Conservation (phyloP, 345 rosid species). For the Chamaenerion angustifolium region DNA sequence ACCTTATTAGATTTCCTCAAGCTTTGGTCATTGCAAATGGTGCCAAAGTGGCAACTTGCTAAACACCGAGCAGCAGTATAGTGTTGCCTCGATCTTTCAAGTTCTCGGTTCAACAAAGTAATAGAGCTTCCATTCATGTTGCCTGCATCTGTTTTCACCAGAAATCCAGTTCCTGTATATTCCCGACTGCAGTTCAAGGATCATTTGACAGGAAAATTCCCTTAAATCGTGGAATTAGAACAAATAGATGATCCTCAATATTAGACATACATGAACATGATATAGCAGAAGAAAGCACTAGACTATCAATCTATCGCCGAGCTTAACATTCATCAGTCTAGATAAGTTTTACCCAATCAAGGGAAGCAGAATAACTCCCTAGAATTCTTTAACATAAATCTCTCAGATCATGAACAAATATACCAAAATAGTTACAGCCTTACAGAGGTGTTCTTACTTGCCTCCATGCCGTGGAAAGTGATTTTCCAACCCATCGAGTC, state of each 20-base stretch:
- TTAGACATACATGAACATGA: no score
- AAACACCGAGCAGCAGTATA: constrained; percentile 4
- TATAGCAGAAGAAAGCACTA: no score
- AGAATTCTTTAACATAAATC: background rate
- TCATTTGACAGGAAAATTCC: background rate
- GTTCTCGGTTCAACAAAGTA: background rate
- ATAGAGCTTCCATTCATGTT: background rate
- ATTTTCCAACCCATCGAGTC: background rate
- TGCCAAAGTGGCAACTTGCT: constrained; percentile 12
- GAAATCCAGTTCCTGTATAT: constrained; percentile 5
- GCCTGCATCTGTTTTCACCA: constrained; percentile 9
- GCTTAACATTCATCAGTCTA: no score
- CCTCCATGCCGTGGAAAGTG: background rate
- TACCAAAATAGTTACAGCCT: no score
- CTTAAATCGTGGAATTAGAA: no score
- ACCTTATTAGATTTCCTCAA: constrained; percentile 17
- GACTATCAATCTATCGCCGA: no score
- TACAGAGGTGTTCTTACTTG: background rate
- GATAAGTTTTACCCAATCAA: no score
- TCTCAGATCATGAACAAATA: background rate
- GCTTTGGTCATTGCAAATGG: constrained; percentile 11
- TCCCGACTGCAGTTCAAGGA: constrained; percentile 9
- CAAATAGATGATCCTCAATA: no score
- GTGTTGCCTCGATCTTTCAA: constrained; percentile 3
- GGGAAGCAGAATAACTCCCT: no score